Conservation (phyloP, 2,329 filamentous ascomycete genomes). For the Paracoccidioides brasiliensis region DNA sequence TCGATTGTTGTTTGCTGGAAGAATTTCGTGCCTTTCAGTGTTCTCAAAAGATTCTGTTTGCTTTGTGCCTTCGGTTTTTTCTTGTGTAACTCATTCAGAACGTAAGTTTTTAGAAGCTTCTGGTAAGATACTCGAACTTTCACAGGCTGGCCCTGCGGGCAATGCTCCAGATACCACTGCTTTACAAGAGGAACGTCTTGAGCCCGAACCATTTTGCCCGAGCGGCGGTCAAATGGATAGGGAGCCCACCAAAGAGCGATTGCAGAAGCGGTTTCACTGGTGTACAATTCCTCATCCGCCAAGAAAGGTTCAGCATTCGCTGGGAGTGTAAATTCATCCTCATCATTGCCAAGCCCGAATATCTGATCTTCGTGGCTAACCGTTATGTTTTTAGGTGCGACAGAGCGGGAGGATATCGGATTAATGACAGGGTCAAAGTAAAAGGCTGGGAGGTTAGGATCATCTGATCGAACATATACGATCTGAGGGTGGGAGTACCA, state of each 20-base stretch:
- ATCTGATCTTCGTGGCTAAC: constrained; percentile 87
- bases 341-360: constrained; percentile 67
- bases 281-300: constrained; percentile 76
- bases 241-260: constrained; percentile 98
- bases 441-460: constrained; percentile 82
- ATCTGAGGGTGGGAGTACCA: constrained; percentile 92
- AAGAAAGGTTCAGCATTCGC: constrained; percentile 74
- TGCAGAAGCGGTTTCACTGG: constrained; percentile 74
- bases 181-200: constrained; percentile 96
- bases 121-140: constrained; percentile 98
- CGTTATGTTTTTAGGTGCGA: constrained; percentile 87
- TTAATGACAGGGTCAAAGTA: constrained; percentile 98
- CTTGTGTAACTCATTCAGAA: constrained; percentile 93
- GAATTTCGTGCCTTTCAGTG: constrained; percentile 92
- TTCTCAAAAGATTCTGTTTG: constrained; percentile 81
- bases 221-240: constrained; percentile 86
- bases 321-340: constrained; percentile 76
- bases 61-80: constrained; percentile 91
- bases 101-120: constrained; percentile 89
- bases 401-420: constrained; percentile 87
- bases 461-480: constrained; percentile 79
- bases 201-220: constrained; percentile 88
- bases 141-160: constrained; percentile 77
- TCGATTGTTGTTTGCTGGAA: constrained; percentile 99
- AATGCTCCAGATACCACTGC: constrained; percentile 97